Percentiles rank a stretch among this genome's conserved stretches.
phyloP scores from a whole-genome alignment of 805 yeast species.

The Cyberlindnera americana region DNA sequence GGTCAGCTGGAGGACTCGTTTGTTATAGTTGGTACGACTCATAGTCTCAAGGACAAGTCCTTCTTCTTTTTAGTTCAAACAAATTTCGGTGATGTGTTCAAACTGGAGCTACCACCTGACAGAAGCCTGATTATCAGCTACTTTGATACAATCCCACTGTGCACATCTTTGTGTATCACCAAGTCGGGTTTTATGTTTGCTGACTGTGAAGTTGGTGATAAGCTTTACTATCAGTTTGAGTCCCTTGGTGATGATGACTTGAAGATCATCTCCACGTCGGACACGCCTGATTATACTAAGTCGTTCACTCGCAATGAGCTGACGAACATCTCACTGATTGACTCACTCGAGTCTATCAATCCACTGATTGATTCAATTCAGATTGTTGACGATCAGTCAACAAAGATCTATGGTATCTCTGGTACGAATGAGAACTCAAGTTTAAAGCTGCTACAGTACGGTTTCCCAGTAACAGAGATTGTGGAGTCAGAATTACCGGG shows the following conservation, averaged over 20 bases:
- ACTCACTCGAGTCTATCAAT: conserved; percentile 39
- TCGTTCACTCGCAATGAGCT: conserved; percentile 33
- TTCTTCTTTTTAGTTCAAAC: conserved; percentile 73
- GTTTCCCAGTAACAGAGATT: conserved; percentile 55
- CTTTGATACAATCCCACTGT: conserved; percentile 72
- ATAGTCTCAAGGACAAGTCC: conserved; percentile 48
- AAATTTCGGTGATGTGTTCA: conserved; percentile 70
- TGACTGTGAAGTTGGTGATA: conserved; percentile 59
- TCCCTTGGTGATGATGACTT: conserved; percentile 62
- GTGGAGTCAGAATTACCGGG: conserved; percentile 78
- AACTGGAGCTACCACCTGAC: conserved; percentile 50
- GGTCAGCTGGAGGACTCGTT: conserved; percentile 23
- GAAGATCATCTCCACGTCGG: conserved; percentile 20
- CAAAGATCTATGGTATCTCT: conserved; percentile 38
- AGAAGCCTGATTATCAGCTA: conserved; percentile 50
- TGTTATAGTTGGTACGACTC: conserved; percentile 59
- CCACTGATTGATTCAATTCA: conserved; percentile 49
- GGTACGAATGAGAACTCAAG: conserved; percentile 45
- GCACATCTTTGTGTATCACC: conserved; percentile 54
- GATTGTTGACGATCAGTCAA: conserved; percentile 30
- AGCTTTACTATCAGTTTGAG: conserved; percentile 73
- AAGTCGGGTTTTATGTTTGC: conserved; percentile 75
- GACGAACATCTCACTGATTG: conserved; percentile 58
- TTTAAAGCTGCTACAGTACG: conserved; percentile 49
- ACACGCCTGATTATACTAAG: conserved; percentile 30